A percentile compares a stretch with the other conserved stretches of the same genome.
These are phyloP conservation scores for Globisporangium camurandrum DNA, from an alignment of 352 stramenopile species.

Conservation along the genomic window DNA sequence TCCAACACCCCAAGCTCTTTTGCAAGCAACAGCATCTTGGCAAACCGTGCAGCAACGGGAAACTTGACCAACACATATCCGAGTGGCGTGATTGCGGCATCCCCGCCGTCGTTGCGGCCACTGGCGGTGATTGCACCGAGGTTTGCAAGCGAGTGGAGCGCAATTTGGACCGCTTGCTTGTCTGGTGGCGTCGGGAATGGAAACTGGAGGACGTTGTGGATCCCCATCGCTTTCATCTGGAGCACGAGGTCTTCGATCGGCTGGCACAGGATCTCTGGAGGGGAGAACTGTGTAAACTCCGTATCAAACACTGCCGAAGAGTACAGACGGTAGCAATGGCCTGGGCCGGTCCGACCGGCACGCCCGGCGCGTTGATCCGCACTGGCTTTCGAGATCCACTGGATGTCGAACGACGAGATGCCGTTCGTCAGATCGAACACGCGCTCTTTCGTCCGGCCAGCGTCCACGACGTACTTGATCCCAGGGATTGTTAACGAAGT, in stretches of 20 bases:
- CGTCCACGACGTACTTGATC: constrained; percentile 97
- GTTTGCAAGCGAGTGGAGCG: constrained; percentile 81
- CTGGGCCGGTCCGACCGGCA: constrained; percentile 92
- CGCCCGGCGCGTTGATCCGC: constrained; percentile 90
- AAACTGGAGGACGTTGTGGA: constrained; percentile 93
- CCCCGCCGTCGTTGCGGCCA: no score
- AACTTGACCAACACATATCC: constrained; percentile 80
- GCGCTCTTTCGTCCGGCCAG: constrained; percentile 92
- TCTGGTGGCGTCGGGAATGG: constrained; percentile 95
- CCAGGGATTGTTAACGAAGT: constrained; percentile 94
- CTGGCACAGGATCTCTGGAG: constrained; percentile 86
- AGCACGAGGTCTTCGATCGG: constrained; percentile 96
- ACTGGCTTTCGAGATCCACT: constrained; percentile 85
- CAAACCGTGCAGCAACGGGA: constrained; percentile 79
- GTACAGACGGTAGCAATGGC: constrained; percentile 98
- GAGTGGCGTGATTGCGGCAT: constrained; percentile 75
- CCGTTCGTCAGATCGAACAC: constrained; percentile 91
- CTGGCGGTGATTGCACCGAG: constrained; percentile 59
- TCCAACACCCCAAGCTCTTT: constrained; percentile 64
- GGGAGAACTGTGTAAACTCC: constrained; percentile 87
- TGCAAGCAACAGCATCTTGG: constrained; percentile 86
- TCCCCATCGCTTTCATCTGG: constrained; percentile 97
- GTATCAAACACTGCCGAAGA: constrained; percentile 94
- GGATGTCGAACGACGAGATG: constrained; percentile 92
- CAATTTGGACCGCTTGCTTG: constrained; percentile 74